Base-by-base conservation (phyloP, 495 filamentous ascomycete genomes). In the Elaphomyces granulatus region DNA sequence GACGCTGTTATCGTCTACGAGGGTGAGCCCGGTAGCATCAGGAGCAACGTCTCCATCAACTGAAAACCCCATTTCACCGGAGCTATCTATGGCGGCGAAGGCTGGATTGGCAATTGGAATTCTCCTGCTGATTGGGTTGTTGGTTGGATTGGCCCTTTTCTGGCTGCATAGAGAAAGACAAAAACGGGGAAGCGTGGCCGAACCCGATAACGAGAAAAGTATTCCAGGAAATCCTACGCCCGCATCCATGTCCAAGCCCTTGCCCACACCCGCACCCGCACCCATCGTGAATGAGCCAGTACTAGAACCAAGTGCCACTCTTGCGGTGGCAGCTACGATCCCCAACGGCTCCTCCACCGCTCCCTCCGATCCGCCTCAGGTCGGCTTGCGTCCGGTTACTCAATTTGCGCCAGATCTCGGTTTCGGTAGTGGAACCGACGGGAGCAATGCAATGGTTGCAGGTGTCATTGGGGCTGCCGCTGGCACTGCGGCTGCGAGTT, bases 321-420 rank as follows among this genome's bases (percentile, higher is more conserved):
- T 59, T 36, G 41, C 52, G 19, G 41, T 54, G 9, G 53, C 49
- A 31, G 45, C 43, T 6, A 40, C 49, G 15, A 53, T 59, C n/a
- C n/a, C n/a, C n/a, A n/a, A n/a, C n/a, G n/a, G n/a, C n/a, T n/a
- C n/a, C n/a, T n/a, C n/a, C n/a, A n/a, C n/a, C n/a, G n/a, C n/a
- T 44, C 59, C 70, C 9, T 69, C 66, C 34, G 78, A 77, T 14
- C 82, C 88, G 2, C 87, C 90, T 4, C 75, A 77, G 39, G 68
- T 96, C 32, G 92, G 86, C 48, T 70, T 94, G 36, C 80, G 85
- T 28, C 90, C 87, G 0, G 73, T 93, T 21, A 88, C 86, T 40
- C 78, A 93, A 49, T 92, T 96, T 56, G 68, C 80, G 9, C 87
- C 87, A 7, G 78, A 74, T 43, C 64, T 86, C n/a, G n/a, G n/a